A percentile compares a stretch with the other conserved stretches of the same genome.
phyloP scores from a whole-genome alignment of 495 filamentous ascomycete genomes.

The Penicillium bovifimosum region DNA sequence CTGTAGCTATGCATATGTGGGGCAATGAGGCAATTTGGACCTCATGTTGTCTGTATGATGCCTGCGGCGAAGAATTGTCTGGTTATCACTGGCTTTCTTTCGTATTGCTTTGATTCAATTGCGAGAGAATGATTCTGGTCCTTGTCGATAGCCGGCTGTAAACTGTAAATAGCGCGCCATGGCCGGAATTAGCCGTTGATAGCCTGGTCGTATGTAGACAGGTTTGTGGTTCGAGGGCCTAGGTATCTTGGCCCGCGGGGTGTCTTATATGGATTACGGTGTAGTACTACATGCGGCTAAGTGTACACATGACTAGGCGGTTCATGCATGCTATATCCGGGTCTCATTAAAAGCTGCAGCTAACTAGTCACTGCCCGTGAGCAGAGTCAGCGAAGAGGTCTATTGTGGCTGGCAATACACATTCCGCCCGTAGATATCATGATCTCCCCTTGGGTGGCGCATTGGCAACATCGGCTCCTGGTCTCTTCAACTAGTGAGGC shows the following conservation, averaged over 20 bases:
- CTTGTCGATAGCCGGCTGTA: constrained; percentile 1
- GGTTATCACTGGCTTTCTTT: neutral
- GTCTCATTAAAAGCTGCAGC: neutral
- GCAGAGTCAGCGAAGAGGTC: neutral
- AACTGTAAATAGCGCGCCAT: constrained; percentile 1
- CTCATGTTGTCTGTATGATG: neutral
- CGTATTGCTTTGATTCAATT: neutral
- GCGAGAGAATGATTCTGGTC: neutral
- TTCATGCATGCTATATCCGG: neutral
- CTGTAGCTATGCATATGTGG: neutral
- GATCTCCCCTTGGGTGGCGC: neutral
- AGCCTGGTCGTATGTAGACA: constrained; percentile 1
- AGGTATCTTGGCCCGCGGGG: neutral
- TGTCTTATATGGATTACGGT: neutral
- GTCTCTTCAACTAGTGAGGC: neutral
- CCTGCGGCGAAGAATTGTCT: neutral
- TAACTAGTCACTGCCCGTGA: neutral
- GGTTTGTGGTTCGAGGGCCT: neutral
- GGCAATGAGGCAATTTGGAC: neutral
- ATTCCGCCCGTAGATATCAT: neutral
- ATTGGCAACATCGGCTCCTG: neutral
- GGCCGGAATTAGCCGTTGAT: constrained; percentile 10
- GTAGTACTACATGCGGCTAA: too few species aligned
- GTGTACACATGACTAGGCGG: neutral
- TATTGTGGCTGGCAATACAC: neutral